A percentile compares a stretch with the other conserved stretches of the same genome.
phyloP scores from a whole-genome alignment of 192 early-diverging fungal genomes.

The Umbelopsis sp. region DNA sequence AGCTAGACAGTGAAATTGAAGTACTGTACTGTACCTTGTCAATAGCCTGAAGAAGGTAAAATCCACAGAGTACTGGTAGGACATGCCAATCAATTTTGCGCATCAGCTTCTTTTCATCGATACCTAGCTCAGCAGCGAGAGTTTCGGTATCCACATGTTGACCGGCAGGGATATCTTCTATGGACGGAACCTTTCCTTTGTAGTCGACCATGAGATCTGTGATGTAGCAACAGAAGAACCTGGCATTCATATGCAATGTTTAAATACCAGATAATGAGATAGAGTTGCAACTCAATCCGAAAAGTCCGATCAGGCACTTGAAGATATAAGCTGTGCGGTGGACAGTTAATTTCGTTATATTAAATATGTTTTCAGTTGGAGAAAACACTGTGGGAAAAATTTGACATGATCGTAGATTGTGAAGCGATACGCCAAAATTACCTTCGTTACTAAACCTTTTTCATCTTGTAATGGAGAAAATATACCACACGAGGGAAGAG shows the following conservation, averaged over 20 bases:
- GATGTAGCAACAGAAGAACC: not conserved
- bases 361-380: too few relatives aligned
- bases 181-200: not conserved
- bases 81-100: conserved; percentile 25
- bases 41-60: conserved; percentile 26
- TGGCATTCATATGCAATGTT: too few relatives aligned
- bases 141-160: not conserved
- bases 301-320: too few relatives aligned
- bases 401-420: not conserved
- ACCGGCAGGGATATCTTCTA: not conserved
- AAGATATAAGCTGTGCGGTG: too few relatives aligned
- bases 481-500: too few relatives aligned
- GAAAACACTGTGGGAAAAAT: too few relatives aligned
- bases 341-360: too few relatives aligned
- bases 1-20: not conserved
- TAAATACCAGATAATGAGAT: not conserved
- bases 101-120: conserved; percentile 20
- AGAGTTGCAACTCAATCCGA: conserved; percentile 4
- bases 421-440: not conserved
- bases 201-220: not conserved
- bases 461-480: too few relatives aligned
- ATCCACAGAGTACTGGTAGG: conserved; percentile 21
- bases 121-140: conserved; percentile 8
- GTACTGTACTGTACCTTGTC: conserved; percentile 15
- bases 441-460: too few relatives aligned